phyloP scores from a whole-genome alignment of 345 rosid genomes.

The Syzygium aromaticum region DNA sequence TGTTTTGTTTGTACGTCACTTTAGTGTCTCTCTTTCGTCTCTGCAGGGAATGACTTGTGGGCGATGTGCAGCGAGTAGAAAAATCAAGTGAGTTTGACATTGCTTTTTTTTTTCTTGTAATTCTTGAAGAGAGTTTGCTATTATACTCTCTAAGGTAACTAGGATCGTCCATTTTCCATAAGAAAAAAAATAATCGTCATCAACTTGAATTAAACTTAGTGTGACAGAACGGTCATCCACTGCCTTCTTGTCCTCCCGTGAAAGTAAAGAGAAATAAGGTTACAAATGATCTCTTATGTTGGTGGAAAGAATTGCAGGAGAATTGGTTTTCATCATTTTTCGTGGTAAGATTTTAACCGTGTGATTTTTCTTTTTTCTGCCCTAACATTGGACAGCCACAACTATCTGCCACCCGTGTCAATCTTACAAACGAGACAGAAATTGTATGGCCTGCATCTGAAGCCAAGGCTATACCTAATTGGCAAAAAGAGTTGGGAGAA shows the following conservation, averaged over 20 bases:
- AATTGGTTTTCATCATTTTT: not conserved
- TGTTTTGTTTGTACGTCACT: not conserved
- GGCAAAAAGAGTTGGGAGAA: constrained; percentile 75
- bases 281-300: not conserved
- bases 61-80: constrained; percentile 90
- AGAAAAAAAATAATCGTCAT: too few relatives aligned
- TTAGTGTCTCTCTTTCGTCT: too few relatives aligned
- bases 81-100: constrained; percentile 51
- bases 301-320: not conserved
- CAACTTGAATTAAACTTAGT: too few relatives aligned
- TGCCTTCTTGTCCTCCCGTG: too few relatives aligned
- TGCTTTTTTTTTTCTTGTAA: not conserved
- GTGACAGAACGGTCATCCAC: too few relatives aligned
- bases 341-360: not conserved
- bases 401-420: constrained; percentile 79
- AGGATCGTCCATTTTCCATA: too few relatives aligned
- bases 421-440: constrained; percentile 87
- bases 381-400: constrained; percentile 49
- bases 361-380: not conserved
- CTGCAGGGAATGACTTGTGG: constrained; percentile 91
- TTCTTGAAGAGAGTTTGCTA: not conserved
- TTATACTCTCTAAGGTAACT: not conserved
- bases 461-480: constrained; percentile 59
- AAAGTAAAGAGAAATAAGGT: not conserved
- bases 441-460: constrained; percentile 77